Percentiles rank a stretch among this genome's conserved stretches.
phyloP scores from a whole-genome alignment of 495 filamentous ascomycete species.

The Lentithecium fluviatile region DNA sequence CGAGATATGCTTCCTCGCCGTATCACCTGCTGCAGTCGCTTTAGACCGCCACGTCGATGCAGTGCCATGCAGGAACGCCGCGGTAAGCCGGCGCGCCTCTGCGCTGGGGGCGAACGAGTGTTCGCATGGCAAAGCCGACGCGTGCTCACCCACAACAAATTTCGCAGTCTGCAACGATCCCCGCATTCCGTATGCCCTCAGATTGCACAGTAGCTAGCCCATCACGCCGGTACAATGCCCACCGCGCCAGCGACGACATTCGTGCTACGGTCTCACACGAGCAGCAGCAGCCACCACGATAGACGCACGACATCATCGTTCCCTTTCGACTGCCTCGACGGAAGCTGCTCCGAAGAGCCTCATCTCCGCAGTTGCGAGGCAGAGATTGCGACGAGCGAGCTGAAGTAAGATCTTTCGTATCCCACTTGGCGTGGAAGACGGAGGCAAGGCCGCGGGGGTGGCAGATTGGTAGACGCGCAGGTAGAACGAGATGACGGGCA shows the following conservation, averaged over 20 bases:
- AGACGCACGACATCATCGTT: too few species aligned
- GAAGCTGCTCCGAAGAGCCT: background rate
- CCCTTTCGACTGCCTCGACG: background rate
- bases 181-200: background rate
- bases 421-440: background rate
- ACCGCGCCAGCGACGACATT: too few species aligned
- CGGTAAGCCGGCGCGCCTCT: too few species aligned
- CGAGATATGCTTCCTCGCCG: too few species aligned
- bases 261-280: background rate
- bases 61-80: background rate
- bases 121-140: background rate
- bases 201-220: background rate
- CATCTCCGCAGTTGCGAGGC: background rate
- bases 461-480: constrained; percentile 14
- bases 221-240: constrained; percentile 6
- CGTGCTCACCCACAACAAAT: background rate
- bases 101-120: too few species aligned
- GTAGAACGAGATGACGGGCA: constrained; percentile 27
- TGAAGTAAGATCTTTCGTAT: constrained; percentile 13
- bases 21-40: background rate
- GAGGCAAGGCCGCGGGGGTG: constrained; percentile 20
- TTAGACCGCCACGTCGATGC: background rate
- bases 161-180: background rate
- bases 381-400: constrained; percentile 5
- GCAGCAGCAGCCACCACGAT: background rate